These are phyloP conservation scores for Acer saccharum DNA, from an alignment of 345 rosid species.

Conservation along the genomic window DNA sequence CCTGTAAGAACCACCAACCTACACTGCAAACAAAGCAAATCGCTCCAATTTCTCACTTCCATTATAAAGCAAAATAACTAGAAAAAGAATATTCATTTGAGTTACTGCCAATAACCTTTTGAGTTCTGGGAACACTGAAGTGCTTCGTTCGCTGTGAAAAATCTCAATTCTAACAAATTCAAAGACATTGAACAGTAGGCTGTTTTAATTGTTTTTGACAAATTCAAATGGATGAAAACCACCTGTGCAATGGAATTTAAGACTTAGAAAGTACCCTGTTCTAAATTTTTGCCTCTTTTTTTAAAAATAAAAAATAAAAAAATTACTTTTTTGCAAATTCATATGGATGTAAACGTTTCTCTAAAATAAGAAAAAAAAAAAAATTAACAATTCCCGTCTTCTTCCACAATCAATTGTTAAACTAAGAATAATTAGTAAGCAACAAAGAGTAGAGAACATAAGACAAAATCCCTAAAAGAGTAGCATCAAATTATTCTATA, in stretches of 20 bases:
- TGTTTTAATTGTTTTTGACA: too few species aligned
- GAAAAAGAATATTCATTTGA: background rate
- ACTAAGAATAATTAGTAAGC: background rate
- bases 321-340: background rate
- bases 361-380: background rate
- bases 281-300: background rate
- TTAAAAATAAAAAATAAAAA: too few species aligned
- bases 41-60: background rate
- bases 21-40: constrained; percentile 4
- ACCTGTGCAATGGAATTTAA: too few species aligned
- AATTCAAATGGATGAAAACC: too few species aligned
- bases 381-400: too few species aligned
- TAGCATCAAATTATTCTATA: background rate
- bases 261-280: background rate
- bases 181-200: too few species aligned
- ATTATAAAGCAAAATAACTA: background rate
- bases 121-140: too few species aligned
- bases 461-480: background rate
- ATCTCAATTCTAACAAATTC: too few species aligned
- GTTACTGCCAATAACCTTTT: too few species aligned
- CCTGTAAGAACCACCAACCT: background rate
- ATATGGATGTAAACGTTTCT: background rate
- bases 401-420: background rate
- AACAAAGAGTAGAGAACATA: background rate
- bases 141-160: too few species aligned